These are phyloP conservation scores for Avena sativa DNA, from an alignment of 176 grass and related monocot genomes.

Conservation along the genomic window DNA sequence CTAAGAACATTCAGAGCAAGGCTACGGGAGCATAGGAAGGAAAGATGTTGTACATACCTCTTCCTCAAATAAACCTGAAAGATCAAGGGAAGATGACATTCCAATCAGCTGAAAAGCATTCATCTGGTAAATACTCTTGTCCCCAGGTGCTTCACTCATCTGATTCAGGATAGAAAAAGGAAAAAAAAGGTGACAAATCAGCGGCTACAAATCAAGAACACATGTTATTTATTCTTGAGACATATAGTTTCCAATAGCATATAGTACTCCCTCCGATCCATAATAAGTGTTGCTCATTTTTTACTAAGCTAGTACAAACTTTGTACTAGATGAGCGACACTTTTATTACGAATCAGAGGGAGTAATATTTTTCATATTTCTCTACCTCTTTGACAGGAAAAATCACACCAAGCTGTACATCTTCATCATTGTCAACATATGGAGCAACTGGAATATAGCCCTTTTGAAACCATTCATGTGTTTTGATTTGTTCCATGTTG, in stretches of 20 bases:
- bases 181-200: neutral
- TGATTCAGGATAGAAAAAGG: slow-evolving; percentile 51
- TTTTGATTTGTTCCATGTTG: slow-evolving; percentile 67
- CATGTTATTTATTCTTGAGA: neutral
- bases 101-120: slow-evolving; percentile 96
- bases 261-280: too few species aligned
- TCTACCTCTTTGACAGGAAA: slow-evolving; percentile 66
- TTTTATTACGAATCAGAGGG: too few species aligned
- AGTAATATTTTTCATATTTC: neutral
- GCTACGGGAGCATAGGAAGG: neutral
- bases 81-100: slow-evolving; percentile 90
- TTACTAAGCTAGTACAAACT: too few species aligned
- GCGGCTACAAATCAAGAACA: neutral
- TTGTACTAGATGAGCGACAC: too few species aligned
- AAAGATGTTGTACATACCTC: slow-evolving; percentile 59
- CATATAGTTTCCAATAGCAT: neutral
- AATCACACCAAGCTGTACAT: slow-evolving; percentile 37
- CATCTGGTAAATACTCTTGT: slow-evolving; percentile 56
- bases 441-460: slow-evolving; percentile 60
- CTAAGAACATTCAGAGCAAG: neutral
- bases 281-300: too few species aligned
- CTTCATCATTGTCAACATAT: slow-evolving; percentile 65
- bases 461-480: slow-evolving; percentile 72
- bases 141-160: slow-evolving; percentile 25
- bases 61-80: slow-evolving; percentile 90